Evolutionary conservation across 78 protist genomes (phyloP).

Genomic region (Bigelowiella natans): DNA sequence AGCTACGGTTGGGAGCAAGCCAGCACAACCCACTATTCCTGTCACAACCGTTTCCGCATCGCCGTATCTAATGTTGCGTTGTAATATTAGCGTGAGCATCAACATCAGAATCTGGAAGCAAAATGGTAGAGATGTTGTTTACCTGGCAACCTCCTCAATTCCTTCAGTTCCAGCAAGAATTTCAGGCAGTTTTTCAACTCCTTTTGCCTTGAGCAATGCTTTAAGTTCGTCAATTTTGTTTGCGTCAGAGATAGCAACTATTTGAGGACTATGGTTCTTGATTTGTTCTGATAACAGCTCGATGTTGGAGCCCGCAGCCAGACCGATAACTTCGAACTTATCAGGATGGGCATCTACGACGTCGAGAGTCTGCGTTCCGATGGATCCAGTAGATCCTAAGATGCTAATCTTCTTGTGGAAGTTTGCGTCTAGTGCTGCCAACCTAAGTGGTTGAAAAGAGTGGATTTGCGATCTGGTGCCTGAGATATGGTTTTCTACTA

Average conservation of each 20-base stretch:
- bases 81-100: too few relatives aligned
- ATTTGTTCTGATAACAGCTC: slow-evolving; percentile 30
- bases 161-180: slow-evolving; percentile 19
- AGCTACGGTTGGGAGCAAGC: slow-evolving; percentile 31
- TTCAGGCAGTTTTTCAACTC: background rate
- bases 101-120: too few relatives aligned
- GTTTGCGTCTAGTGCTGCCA: background rate
- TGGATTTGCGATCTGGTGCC: too few relatives aligned
- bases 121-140: too few relatives aligned
- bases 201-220: background rate
- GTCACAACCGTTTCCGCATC: slow-evolving; percentile 37
- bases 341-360: slow-evolving; percentile 29
- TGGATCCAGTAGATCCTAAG: slow-evolving; percentile 42
- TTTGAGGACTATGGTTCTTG: background rate
- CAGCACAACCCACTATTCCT: slow-evolving; percentile 40
- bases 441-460: too few relatives aligned
- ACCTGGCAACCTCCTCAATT: background rate
- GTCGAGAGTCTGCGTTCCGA: slow-evolving; percentile 48
- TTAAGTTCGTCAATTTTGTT: slow-evolving; percentile 1
- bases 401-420: slow-evolving; percentile 7
- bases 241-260: background rate
- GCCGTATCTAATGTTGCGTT: background rate
- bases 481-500: too few relatives aligned
- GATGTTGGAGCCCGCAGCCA: slow-evolving; percentile 34
- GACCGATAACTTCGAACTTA: background rate